These are phyloP conservation scores for Sporothrix brunneoviolacea DNA, from an alignment of 2,329 filamentous ascomycete genomes.

Conservation along the genomic window DNA sequence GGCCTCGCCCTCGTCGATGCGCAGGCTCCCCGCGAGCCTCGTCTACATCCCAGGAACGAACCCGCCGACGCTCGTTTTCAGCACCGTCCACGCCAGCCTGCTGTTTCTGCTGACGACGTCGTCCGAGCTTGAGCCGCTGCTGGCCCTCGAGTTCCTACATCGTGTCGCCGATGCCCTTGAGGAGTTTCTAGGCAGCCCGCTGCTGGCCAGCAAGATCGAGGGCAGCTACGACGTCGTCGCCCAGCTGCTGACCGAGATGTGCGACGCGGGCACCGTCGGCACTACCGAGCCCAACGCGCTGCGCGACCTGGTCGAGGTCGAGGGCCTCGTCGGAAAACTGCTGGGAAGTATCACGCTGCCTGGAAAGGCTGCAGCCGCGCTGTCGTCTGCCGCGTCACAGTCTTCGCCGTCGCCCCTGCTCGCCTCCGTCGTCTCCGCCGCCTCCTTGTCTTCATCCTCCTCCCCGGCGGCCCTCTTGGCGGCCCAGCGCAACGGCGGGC, in stretches of 20 bases:
- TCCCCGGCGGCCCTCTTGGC: constrained; percentile 29
- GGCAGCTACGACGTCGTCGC: constrained; percentile 87
- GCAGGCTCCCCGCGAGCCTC: constrained; percentile 69
- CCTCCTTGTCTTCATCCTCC: constrained; percentile 3
- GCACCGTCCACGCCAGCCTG: constrained; percentile 74
- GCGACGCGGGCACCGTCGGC: constrained; percentile 80
- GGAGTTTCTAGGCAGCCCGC: constrained; percentile 83
- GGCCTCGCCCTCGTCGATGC: neutral
- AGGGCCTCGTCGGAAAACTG: constrained; percentile 82
- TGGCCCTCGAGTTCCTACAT: constrained; percentile 91
- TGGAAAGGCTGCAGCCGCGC: constrained; percentile 37
- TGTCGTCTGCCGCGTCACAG: constrained; percentile 8
- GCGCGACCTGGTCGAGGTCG: constrained; percentile 84
- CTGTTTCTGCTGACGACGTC: constrained; percentile 82
- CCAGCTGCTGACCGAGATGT: constrained; percentile 91
- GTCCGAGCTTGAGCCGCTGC: constrained; percentile 77
- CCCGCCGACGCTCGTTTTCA: constrained; percentile 84
- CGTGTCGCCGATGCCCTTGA: constrained; percentile 87
- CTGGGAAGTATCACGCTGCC: constrained; percentile 82
- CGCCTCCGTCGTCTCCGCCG: neutral
- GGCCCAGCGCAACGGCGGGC: constrained; percentile 35
- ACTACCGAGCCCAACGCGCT: constrained; percentile 92
- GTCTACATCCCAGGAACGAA: constrained; percentile 77
- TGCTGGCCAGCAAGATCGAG: constrained; percentile 82
- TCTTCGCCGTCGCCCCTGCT: neutral